Base-by-base conservation (phyloP, 2,329 filamentous ascomycete genomes). In the Rhynchosporium agropyri region DNA sequence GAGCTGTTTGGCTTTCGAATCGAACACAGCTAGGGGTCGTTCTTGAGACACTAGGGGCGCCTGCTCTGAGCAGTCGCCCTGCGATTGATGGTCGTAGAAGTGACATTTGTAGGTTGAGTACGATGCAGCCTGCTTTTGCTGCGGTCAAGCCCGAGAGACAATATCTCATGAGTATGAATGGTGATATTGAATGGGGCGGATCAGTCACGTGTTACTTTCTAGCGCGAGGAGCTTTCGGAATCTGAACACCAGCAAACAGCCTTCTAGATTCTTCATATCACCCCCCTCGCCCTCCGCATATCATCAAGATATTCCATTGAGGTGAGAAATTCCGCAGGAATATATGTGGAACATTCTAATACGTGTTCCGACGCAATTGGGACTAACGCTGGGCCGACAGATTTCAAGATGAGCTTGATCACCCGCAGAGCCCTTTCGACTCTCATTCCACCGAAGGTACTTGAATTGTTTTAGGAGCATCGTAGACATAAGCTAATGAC, bases 371-470 rank as follows among this genome's bases (percentile, higher is more conserved):
- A 31, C 28, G 56, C 63, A 69, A 72, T 71, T 68, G 70, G 65
- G 33, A 74, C 79, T 77, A 69, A 75, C 63, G 36, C 62, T 33
- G 20, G 20, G 45, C 42, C 12, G 38, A 10, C 60, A 78, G 76
- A 72, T 71, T 74, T 78, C 84, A 91, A 82, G 81, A 97, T 97
- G 93, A 97, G 92, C 85, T 95, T 88, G 87, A 85, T 96, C 76
- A 86, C 88, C 76, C 91, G 90, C 81, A 89, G 93, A 82, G 90
- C 87, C 85, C 89, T 97, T 77, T 98, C 95, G 78, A 97, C 96
- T 84, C 89, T 99, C 80, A 97, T 99, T 76, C 96, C 96, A 74
- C 95, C 96, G 77, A 99, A 99, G 92, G 94, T 97, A 83, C 73
- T 83, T 73, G 26, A 3, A 40, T 26, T 51, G 28, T n/a, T 36